phyloP scores from a whole-genome alignment of 2,329 filamentous ascomycete genomes.

The Aureobasidium sp. region DNA sequence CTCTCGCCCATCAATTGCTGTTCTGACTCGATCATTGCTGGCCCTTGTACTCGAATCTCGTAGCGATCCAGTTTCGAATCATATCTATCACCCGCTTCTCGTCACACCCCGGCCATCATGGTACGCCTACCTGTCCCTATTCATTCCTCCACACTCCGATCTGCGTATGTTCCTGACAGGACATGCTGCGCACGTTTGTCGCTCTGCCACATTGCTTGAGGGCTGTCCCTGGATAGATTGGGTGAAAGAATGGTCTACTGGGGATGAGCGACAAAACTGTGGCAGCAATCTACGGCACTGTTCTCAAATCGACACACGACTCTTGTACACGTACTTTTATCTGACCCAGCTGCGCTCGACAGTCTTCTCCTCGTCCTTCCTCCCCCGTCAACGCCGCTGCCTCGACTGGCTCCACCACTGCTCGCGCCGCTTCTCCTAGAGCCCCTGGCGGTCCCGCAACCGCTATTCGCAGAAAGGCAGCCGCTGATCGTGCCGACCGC shows the following conservation, averaged over 20 bases:
- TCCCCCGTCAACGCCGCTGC: conserved; percentile 36
- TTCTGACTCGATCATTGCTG: not conserved
- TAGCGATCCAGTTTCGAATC: not conserved
- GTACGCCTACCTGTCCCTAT: not conserved
- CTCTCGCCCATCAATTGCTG: not conserved
- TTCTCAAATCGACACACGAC: not conserved
- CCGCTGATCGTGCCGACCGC: conserved; percentile 95
- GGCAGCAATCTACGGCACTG: not conserved
- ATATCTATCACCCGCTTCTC: not conserved
- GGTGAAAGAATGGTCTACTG: not conserved
- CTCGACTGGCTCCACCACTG: conserved; percentile 59
- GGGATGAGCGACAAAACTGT: not conserved
- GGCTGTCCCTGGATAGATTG: not conserved
- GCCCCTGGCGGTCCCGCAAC: conserved; percentile 91
- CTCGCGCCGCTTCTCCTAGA: conserved; percentile 75
- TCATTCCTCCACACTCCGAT: not conserved
- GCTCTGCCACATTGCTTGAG: not conserved
- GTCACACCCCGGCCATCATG: not conserved
- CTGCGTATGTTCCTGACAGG: not conserved
- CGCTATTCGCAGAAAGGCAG: conserved; percentile 88
- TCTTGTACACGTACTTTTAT: not conserved
- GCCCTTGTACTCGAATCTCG: not conserved
- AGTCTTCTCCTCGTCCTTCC: conserved; percentile 28
- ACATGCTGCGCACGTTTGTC: not conserved
- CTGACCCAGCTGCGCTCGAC: not conserved